phyloP scores from a whole-genome alignment of 2,329 filamentous ascomycete species.

The Clonostachys rosea region DNA sequence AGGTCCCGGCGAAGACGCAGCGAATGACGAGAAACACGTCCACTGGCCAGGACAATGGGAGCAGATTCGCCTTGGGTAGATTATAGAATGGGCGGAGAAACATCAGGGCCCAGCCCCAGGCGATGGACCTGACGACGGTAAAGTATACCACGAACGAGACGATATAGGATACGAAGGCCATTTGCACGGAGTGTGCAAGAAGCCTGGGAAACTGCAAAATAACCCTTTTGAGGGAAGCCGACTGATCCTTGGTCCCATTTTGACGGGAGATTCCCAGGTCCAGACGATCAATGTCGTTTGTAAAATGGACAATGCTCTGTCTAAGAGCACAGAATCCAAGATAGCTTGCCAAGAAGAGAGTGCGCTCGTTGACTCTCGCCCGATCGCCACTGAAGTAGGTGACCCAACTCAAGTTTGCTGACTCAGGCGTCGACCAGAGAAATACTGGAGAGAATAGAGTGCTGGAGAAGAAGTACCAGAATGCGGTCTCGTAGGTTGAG shows the following conservation, averaged over 20 bases:
- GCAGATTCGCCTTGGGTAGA: constrained; percentile 66
- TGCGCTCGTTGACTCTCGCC: constrained; percentile 76
- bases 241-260: constrained; percentile 14
- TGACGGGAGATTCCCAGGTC: constrained; percentile 16
- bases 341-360: constrained; percentile 73
- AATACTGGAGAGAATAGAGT: constrained; percentile 78
- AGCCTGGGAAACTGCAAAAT: constrained; percentile 30
- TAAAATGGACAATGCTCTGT: constrained; percentile 69
- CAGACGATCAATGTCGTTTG: constrained; percentile 68
- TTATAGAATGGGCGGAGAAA: constrained; percentile 71
- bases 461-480: constrained; percentile 75
- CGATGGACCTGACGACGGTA: constrained; percentile 47
- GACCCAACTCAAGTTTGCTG: constrained; percentile 66
- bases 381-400: constrained; percentile 68
- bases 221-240: constrained; percentile 24
- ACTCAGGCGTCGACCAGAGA: constrained; percentile 61
- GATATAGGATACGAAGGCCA: constrained; percentile 31
- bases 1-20: constrained; percentile 55
- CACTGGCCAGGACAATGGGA: constrained; percentile 53
- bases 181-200: constrained; percentile 28
- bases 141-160: constrained; percentile 56
- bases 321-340: constrained; percentile 63
- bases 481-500: constrained; percentile 63
- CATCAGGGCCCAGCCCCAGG: constrained; percentile 67
- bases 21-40: constrained; percentile 50